Conservation (phyloP, 2,329 filamentous ascomycete species). For the Alternaria sp. region DNA sequence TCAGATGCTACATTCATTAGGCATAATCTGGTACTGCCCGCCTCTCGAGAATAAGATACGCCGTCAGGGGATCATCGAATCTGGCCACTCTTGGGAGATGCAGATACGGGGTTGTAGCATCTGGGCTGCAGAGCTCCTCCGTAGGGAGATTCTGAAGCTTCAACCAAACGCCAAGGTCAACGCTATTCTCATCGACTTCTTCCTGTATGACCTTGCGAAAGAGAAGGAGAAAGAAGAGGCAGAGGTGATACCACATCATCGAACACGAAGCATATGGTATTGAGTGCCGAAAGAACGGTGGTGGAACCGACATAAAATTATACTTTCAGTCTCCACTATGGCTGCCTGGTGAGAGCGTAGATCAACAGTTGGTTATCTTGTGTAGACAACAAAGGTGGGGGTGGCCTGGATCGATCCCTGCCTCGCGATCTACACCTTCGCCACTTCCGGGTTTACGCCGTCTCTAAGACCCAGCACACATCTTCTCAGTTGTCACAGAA, state of each 20-base stretch:
- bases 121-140: constrained; percentile 92
- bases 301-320: background rate
- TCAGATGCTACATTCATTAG: constrained; percentile 85
- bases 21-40: constrained; percentile 85
- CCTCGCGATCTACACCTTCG: background rate
- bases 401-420: background rate
- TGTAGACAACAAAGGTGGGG: background rate
- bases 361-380: background rate
- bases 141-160: constrained; percentile 76
- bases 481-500: constrained; percentile 1
- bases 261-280: constrained; percentile 95
- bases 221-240: constrained; percentile 68
- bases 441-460: constrained; percentile 7
- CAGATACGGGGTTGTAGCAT: constrained; percentile 93
- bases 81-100: constrained; percentile 80
- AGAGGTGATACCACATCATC: constrained; percentile 75
- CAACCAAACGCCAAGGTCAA: constrained; percentile 79
- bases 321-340: background rate
- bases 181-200: constrained; percentile 95
- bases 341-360: background rate
- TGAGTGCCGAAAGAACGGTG: constrained; percentile 51
- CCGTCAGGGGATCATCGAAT: constrained; percentile 69
- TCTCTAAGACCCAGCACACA: background rate
- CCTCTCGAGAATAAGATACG: constrained; percentile 75
- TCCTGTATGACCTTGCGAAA: constrained; percentile 94